phyloP scores from a whole-genome alignment of 805 yeast species.

The Komagataella kurtzmanii region DNA sequence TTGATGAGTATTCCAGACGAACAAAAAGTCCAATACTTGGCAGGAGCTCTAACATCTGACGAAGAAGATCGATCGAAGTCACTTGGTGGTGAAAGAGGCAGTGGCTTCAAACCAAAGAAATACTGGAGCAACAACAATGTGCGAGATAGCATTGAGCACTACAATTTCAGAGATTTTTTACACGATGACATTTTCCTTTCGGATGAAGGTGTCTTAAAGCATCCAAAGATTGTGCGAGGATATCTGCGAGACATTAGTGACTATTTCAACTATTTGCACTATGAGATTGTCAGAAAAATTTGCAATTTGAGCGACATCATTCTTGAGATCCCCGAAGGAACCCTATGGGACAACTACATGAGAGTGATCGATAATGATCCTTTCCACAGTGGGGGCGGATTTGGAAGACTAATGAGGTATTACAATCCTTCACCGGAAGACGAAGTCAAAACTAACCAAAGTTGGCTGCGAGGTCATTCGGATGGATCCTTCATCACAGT shows the following conservation, averaged over 20 bases:
- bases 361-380: constrained; percentile 17
- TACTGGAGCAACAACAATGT: constrained; percentile 32
- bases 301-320: constrained; percentile 28
- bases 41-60: constrained; percentile 16
- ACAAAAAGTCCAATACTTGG: constrained; percentile 21
- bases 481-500: constrained; percentile 28
- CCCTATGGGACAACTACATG: constrained; percentile 22
- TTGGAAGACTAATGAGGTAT: constrained; percentile 24
- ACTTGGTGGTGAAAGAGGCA: constrained; percentile 32
- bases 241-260: constrained; percentile 25
- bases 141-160: constrained; percentile 29
- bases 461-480: constrained; percentile 34
- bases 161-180: constrained; percentile 25
- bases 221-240: constrained; percentile 25
- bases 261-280: constrained; percentile 24
- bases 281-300: constrained; percentile 21
- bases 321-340: constrained; percentile 32
- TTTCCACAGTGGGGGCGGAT: constrained; percentile 24
- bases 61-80: constrained; percentile 1
- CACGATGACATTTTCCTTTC: constrained; percentile 20
- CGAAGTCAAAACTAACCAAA: constrained; percentile 19
- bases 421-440: constrained; percentile 19
- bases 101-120: constrained; percentile 33
- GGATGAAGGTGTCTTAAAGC: constrained; percentile 8
- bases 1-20: constrained; percentile 26